A percentile compares a stretch with the other conserved stretches of the same genome.
Evolutionary conservation across 306 rosid genomes (phyloP).

Genomic region (Argentina anserina): DNA sequence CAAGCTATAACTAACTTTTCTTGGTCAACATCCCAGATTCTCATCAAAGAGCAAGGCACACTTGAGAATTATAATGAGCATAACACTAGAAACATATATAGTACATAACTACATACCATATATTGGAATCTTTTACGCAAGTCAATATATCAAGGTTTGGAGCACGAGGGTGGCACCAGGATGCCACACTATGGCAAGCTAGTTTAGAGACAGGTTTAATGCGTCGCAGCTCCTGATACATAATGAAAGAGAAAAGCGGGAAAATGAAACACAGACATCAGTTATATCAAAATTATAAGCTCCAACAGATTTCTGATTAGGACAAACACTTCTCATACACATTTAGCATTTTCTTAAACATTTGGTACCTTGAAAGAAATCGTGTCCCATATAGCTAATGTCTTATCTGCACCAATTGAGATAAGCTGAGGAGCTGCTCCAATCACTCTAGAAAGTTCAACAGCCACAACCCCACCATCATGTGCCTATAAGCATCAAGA

Average conservation of each 20-base stretch:
- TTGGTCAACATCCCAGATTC: background rate
- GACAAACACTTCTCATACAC: conserved; percentile 19
- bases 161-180: conserved; percentile 99
- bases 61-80: background rate
- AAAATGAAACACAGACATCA: conserved; percentile 1
- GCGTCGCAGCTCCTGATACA: conserved; percentile 84
- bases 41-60: background rate
- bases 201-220: conserved; percentile 91
- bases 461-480: conserved; percentile 98
- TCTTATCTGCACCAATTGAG: conserved; percentile 96
- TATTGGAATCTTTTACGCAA: conserved; percentile 96
- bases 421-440: conserved; percentile 97
- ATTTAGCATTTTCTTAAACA: conserved; percentile 8
- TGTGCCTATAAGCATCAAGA: conserved; percentile 62
- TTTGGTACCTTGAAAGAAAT: conserved; percentile 75
- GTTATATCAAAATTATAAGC: background rate
- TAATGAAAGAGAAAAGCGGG: conserved; percentile 16
- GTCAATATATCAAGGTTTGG: conserved; percentile 98
- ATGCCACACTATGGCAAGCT: conserved; percentile 98
- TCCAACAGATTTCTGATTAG: conserved; percentile 7
- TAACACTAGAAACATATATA: background rate
- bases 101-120: conserved; percentile 45
- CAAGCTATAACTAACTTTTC: background rate
- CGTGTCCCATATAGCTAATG: conserved; percentile 98
- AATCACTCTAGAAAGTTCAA: conserved; percentile 93